Percentiles rank a stretch among this genome's conserved stretches.
These are phyloP conservation scores for Pelargonium fulgidum DNA, from an alignment of 441 rosid species.

Conservation along the genomic window DNA sequence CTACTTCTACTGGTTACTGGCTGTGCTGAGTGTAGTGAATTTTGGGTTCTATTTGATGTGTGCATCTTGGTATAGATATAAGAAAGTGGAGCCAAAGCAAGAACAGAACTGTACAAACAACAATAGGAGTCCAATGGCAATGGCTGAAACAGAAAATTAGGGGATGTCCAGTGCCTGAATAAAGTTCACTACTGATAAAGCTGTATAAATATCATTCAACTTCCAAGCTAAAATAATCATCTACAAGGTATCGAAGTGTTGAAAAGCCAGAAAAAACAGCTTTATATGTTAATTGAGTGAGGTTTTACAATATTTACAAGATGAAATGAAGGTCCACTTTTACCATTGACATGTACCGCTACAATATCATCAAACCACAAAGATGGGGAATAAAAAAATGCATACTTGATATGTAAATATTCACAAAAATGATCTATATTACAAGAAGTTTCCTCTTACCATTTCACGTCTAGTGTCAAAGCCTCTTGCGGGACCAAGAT, in stretches of 20 bases:
- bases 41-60: constrained; percentile 50
- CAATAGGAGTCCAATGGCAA: background rate
- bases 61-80: constrained; percentile 58
- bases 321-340: background rate
- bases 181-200: background rate
- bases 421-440: constrained; percentile 16
- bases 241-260: too few species aligned
- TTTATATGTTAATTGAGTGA: background rate
- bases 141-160: background rate
- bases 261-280: too few species aligned
- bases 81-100: constrained; percentile 29
- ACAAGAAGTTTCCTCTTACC: constrained; percentile 43
- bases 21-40: constrained; percentile 41
- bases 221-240: too few species aligned
- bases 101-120: constrained; percentile 11
- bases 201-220: too few species aligned
- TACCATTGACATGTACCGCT: background rate
- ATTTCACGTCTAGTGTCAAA: constrained; percentile 68
- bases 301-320: background rate
- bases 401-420: too few species aligned
- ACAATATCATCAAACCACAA: background rate
- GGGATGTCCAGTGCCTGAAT: background rate
- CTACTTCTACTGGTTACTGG: constrained; percentile 47
- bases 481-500: constrained; percentile 68
- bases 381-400: too few species aligned